phyloP scores from a whole-genome alignment of 805 yeast genomes.

The Yamadazyma philogaea region DNA sequence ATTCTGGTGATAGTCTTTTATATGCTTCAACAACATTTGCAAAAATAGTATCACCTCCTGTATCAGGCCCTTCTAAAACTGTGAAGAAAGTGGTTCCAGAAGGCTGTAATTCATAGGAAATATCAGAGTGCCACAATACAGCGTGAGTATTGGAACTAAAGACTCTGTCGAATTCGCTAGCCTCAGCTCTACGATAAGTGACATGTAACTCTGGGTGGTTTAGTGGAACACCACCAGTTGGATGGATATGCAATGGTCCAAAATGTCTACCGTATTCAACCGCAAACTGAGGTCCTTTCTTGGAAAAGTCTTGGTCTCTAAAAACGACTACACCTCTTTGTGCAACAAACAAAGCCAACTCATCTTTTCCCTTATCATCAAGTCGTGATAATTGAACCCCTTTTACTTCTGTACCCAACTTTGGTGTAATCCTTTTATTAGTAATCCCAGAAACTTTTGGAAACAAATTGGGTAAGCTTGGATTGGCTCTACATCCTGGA shows the following conservation, averaged over 20 bases:
- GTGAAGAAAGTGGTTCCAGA: slow-evolving; percentile 34
- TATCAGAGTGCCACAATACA: slow-evolving; percentile 38
- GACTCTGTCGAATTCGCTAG: slow-evolving; percentile 25
- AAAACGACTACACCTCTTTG: slow-evolving; percentile 35
- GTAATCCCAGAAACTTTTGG: slow-evolving; percentile 13
- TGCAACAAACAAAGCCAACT: slow-evolving; percentile 30
- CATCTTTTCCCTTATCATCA: slow-evolving; percentile 27
- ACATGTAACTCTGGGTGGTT: slow-evolving; percentile 34
- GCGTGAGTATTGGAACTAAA: slow-evolving; percentile 27
- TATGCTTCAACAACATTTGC: slow-evolving; percentile 39
- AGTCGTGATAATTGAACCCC: slow-evolving; percentile 31
- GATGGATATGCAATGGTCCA: slow-evolving; percentile 22
- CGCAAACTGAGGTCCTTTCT: slow-evolving; percentile 42
- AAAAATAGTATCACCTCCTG: slow-evolving; percentile 38
- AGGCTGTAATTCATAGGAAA: slow-evolving; percentile 35
- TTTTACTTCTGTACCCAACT: slow-evolving; percentile 28
- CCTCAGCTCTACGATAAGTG: slow-evolving; percentile 30
- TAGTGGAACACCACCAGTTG: slow-evolving; percentile 22
- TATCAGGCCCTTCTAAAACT: slow-evolving; percentile 34
- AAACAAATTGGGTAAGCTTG: slow-evolving; percentile 20
- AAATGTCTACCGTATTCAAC: slow-evolving; percentile 22
- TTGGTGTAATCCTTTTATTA: slow-evolving; percentile 27
- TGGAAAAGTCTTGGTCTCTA: slow-evolving; percentile 29
- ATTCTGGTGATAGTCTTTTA: slow-evolving; percentile 34
- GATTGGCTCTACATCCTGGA: slow-evolving; percentile 27